Evolutionary conservation across 257 asterid species (phyloP), one percentile per base, ranked within the genome.

Genomic region (Lycium barbarum): DNA sequence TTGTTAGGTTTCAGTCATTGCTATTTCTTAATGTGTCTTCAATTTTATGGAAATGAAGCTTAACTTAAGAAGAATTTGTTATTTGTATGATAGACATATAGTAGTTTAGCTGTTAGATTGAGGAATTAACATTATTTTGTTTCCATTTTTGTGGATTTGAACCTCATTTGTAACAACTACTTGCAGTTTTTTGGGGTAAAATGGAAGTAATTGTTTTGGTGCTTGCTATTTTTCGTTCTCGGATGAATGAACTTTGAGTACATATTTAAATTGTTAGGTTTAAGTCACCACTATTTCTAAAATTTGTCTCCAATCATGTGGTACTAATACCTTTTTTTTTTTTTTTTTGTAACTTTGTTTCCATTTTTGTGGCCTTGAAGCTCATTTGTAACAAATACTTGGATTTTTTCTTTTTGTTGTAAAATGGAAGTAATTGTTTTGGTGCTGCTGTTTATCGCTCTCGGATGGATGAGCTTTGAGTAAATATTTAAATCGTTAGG

Each of bases 311-410:
- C 45, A 40, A 40, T 40, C 5, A n/a, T 40, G 45, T 40, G 97
- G 99, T 96, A 92, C 22, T 18, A 6, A 9, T 59, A 17, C 66
- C 2, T 59, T 59, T 4, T 59, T 8, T 18, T 17, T 9, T 18
- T 58, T 0, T 0, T 59, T 59, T 59, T 59, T n/a, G 33, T 26
- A 26, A 26, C 33, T 26, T 26, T 26, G 33, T 26, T 59, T 59
- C 11, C 26, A 6, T 18, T 17, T 59, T 59, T 58, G 33, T 59
- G 1, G 55, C 22, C 0, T 18, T 59, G 7, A n/a, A 59, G 66
- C 66, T 18, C 26, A 59, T 59, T 7, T 18, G 20, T n/a, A 59
- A 2, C 66, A n/a, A 59, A 7, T 6, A 51, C 18, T 7, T 17
- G 65, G 4, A 0, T 9, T 59, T 59, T 18, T 7, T 2, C 6